phyloP scores from a whole-genome alignment of 768 basidiomycete species.

The Termitomyces heimii region DNA sequence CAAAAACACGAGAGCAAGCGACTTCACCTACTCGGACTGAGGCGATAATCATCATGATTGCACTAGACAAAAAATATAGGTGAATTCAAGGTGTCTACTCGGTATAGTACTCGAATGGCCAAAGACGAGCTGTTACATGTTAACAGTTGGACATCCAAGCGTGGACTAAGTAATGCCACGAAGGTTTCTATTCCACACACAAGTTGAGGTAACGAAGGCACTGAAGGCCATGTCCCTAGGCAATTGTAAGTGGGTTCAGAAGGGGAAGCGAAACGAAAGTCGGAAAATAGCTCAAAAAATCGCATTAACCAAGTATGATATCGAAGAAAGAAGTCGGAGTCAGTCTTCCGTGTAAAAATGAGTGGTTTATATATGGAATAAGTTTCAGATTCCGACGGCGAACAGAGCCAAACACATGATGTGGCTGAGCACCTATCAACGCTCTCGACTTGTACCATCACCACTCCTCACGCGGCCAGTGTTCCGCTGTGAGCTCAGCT shows the following conservation, averaged over 20 bases:
- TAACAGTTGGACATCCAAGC: slow-evolving; percentile 58
- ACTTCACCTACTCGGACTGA: not conserved
- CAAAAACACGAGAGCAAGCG: not conserved
- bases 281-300: slow-evolving; percentile 2
- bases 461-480: slow-evolving; percentile 24
- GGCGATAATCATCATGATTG: not conserved
- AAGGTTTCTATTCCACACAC: slow-evolving; percentile 59
- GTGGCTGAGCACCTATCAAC: slow-evolving; percentile 22
- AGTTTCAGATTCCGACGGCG: slow-evolving; percentile 20
- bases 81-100: slow-evolving; percentile 33
- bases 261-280: slow-evolving; percentile 7
- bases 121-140: slow-evolving; percentile 28
- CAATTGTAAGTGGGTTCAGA: slow-evolving; percentile 53
- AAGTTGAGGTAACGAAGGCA: slow-evolving; percentile 81
- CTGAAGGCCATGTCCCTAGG: slow-evolving; percentile 68
- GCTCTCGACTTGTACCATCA: slow-evolving; percentile 31
- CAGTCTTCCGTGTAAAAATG: not conserved
- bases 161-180: slow-evolving; percentile 54
- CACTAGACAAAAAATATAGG: not conserved
- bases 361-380: not conserved
- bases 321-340: not conserved
- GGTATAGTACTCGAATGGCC: slow-evolving; percentile 80
- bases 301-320: slow-evolving; percentile 1
- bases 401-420: slow-evolving; percentile 28
- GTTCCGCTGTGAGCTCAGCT: slow-evolving; percentile 18